Evolutionary conservation across 2,329 filamentous ascomycete genomes (phyloP).

Genomic region (Sporothrix brasiliensis): DNA sequence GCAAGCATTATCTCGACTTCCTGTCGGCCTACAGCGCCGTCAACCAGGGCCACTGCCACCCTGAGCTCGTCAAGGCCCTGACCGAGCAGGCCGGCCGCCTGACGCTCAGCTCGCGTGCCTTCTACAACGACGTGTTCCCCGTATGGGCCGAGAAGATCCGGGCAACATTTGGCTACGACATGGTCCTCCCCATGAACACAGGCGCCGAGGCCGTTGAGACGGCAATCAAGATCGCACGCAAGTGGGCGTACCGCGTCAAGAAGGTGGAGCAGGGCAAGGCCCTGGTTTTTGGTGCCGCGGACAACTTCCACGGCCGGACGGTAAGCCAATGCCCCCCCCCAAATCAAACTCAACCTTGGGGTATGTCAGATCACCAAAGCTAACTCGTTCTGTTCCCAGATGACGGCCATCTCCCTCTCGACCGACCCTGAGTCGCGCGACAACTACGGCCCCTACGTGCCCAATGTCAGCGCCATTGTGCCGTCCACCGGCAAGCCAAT

Average conservation of each 20-base stretch:
- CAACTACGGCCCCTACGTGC: slow-evolving; percentile 96
- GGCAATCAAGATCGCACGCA: slow-evolving; percentile 90
- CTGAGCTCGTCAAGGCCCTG: slow-evolving; percentile 88
- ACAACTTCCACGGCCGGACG: slow-evolving; percentile 97
- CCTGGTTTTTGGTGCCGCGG: slow-evolving; percentile 77
- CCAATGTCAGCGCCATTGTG: slow-evolving; percentile 76
- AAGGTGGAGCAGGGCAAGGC: slow-evolving; percentile 83
- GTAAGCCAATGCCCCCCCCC: slow-evolving; percentile 56
- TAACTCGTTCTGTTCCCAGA: slow-evolving; percentile 52
- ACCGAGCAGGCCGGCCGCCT: slow-evolving; percentile 85
- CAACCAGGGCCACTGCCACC: slow-evolving; percentile 98
- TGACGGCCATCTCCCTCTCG: slow-evolving; percentile 93
- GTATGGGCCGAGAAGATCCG: slow-evolving; percentile 93
- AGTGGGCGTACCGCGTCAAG: slow-evolving; percentile 98
- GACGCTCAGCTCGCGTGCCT: slow-evolving; percentile 90
- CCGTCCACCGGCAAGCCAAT: slow-evolving; percentile 78
- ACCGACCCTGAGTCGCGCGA: slow-evolving; percentile 93
- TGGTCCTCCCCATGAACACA: slow-evolving; percentile 98
- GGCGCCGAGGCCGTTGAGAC: slow-evolving; percentile 96
- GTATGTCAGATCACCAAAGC: not conserved
- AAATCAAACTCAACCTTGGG: no score
- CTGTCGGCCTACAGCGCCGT: slow-evolving; percentile 97
- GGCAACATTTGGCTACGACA: slow-evolving; percentile 88
- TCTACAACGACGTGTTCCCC: slow-evolving; percentile 98
- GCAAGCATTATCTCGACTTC: slow-evolving; percentile 94